Conservation (phyloP, 176 grass and related monocot genomes). For the Miscanthus lutarioriparius region DNA sequence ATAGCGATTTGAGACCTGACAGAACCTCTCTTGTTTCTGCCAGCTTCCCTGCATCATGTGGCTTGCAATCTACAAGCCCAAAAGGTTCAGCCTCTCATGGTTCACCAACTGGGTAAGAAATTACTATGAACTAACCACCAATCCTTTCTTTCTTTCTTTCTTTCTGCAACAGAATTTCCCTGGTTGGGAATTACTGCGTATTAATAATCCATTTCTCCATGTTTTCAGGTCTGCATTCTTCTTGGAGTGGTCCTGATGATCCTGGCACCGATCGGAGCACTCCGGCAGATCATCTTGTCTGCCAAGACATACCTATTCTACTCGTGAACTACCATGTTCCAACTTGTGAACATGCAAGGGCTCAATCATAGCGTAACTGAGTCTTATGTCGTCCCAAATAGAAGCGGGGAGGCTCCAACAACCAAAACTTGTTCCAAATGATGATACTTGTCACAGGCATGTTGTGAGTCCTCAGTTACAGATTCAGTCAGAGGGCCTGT, state of each 20-base stretch:
- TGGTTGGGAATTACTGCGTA: not conserved
- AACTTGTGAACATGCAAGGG: not conserved
- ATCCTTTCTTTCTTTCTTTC: not conserved
- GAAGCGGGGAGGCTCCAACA: not conserved
- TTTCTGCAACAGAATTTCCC: not conserved
- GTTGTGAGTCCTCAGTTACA: not conserved
- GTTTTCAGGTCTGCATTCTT: constrained; percentile 72
- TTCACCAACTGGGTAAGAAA: constrained; percentile 73
- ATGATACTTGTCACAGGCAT: too few species aligned
- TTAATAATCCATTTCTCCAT: not conserved
- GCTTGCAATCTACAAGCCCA: constrained; percentile 84
- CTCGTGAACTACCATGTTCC: not conserved
- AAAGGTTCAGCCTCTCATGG: constrained; percentile 79
- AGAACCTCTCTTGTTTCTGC: not conserved
- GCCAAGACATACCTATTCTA: constrained; percentile 69
- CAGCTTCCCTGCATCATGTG: constrained; percentile 95
- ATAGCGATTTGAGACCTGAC: not conserved
- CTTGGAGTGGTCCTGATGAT: constrained; percentile 76
- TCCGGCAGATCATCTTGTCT: constrained; percentile 67
- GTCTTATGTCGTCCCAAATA: not conserved
- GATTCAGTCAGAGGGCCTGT: not conserved
- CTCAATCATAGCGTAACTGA: not conserved
- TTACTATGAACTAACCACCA: not conserved
- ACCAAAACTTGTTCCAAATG: not conserved
- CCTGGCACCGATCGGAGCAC: constrained; percentile 74